phyloP scores from a whole-genome alignment of 1,139 yeast genomes.

The Hyphopichia fennica region DNA sequence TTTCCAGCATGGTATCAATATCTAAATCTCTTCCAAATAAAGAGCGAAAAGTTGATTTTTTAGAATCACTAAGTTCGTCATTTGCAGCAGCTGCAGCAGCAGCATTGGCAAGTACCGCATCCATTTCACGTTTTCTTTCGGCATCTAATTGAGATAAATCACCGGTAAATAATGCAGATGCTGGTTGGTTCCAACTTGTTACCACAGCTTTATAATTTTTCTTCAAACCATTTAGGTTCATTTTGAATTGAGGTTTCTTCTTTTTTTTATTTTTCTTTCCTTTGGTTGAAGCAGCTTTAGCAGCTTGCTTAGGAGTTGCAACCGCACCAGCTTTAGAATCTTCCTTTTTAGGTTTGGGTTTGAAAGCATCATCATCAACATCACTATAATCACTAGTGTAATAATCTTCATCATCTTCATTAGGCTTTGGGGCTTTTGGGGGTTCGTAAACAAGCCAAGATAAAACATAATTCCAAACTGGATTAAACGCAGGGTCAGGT shows the following conservation, averaged over 20 bases:
- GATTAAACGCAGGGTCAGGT: constrained; percentile 32
- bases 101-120: constrained; percentile 2
- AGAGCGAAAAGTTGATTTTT: not conserved
- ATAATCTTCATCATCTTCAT: constrained; percentile 3
- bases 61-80: not conserved
- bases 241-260: constrained; percentile 6
- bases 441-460: constrained; percentile 37
- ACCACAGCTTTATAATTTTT: constrained; percentile 23
- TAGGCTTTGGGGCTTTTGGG: not conserved
- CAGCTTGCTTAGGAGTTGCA: not conserved
- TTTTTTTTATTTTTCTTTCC: constrained; percentile 7
- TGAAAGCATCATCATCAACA: constrained; percentile 8
- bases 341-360: constrained; percentile 2
- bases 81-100: constrained; percentile 1
- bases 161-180: constrained; percentile 18
- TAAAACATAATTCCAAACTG: constrained; percentile 38
- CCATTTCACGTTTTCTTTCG: not conserved
- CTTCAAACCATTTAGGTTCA: constrained; percentile 18
- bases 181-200: constrained; percentile 39
- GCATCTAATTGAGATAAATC: not conserved
- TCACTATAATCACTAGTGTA: constrained; percentile 6
- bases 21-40: not conserved
- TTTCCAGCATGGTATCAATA: constrained; percentile 18
- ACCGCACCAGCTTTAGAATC: not conserved
- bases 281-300: not conserved